Conservation (phyloP, 2,329 filamentous ascomycete species). For the Laburnicola sp. region DNA sequence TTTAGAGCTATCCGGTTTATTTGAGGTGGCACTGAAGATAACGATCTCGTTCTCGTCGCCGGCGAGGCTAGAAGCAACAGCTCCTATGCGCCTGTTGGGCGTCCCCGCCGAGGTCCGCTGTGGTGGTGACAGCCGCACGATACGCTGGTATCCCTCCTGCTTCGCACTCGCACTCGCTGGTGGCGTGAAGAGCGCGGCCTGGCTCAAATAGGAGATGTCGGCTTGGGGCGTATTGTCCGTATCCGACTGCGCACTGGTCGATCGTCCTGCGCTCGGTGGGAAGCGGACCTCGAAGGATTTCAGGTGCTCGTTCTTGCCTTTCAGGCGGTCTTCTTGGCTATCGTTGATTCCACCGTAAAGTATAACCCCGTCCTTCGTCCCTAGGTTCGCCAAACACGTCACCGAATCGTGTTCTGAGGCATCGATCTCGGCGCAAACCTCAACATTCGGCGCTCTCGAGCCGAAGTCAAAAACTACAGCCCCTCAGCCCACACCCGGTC, state of each 20-base stretch:
- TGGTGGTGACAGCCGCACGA: conserved; percentile 61
- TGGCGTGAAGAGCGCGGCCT: conserved; percentile 55
- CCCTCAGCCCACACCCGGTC: conserved; percentile 72
- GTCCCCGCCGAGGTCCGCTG: conserved; percentile 49
- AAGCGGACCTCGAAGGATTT: conserved; percentile 70
- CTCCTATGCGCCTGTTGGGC: conserved; percentile 68
- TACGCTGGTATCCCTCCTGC: conserved; percentile 63
- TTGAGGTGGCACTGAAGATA: conserved; percentile 70
- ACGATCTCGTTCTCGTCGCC: conserved; percentile 73
- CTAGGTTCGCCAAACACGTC: conserved; percentile 73
- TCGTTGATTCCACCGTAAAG: conserved; percentile 75
- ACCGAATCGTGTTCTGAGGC: conserved; percentile 90
- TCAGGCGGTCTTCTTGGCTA: conserved; percentile 68
- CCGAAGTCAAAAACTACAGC: conserved; percentile 68
- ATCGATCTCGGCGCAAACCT: conserved; percentile 70
- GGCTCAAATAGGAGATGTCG: conserved; percentile 53
- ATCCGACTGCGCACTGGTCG: conserved; percentile 33
- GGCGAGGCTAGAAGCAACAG: conserved; percentile 76
- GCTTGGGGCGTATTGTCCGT: conserved; percentile 33
- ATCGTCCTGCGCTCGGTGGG: conserved; percentile 49
- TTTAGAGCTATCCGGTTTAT: conserved; percentile 47
- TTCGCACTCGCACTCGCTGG: conserved; percentile 45
- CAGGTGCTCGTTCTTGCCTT: conserved; percentile 82
- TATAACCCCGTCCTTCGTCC: conserved; percentile 59
- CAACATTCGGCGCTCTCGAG: conserved; percentile 62